Evolutionary conservation across 768 basidiomycete species (phyloP).

Genomic region (Auricularia cornea): DNA sequence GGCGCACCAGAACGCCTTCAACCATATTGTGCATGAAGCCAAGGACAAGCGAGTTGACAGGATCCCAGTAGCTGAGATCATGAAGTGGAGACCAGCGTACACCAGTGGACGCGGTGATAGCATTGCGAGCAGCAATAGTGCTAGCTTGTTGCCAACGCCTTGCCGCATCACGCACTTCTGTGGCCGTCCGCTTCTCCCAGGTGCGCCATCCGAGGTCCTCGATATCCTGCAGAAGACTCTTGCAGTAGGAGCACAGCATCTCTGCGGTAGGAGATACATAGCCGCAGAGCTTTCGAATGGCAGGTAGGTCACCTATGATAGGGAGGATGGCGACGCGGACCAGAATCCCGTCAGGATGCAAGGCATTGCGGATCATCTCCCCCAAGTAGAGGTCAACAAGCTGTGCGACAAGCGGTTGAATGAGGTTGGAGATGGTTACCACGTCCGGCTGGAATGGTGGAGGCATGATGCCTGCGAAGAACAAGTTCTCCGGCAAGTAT

Average conservation of each 20-base stretch:
- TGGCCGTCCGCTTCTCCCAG: background rate
- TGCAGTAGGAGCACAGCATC: background rate
- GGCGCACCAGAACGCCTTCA: constrained; percentile 19
- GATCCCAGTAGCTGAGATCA: constrained; percentile 22
- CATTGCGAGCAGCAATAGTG: background rate
- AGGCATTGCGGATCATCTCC: constrained; percentile 24
- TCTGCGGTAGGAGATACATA: background rate
- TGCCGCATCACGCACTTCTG: background rate
- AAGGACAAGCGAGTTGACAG: constrained; percentile 20
- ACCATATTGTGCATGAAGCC: constrained; percentile 25
- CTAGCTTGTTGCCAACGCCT: background rate
- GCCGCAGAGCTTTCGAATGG: background rate
- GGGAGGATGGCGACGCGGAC: constrained; percentile 1
- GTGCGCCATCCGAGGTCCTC: background rate
- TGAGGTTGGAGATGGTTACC: constrained; percentile 28
- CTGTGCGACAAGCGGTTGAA: constrained; percentile 31
- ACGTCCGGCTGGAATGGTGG: constrained; percentile 31
- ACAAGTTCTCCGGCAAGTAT: constrained; percentile 34
- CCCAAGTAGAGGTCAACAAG: constrained; percentile 25
- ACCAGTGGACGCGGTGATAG: constrained; percentile 10
- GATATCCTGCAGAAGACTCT: background rate
- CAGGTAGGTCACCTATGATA: background rate
- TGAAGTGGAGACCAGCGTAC: constrained; percentile 23
- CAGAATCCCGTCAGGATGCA: constrained; percentile 19
- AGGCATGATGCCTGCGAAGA: constrained; percentile 33